Conservation (phyloP, 805 yeast species). For the Wickerhamiella azyma region DNA sequence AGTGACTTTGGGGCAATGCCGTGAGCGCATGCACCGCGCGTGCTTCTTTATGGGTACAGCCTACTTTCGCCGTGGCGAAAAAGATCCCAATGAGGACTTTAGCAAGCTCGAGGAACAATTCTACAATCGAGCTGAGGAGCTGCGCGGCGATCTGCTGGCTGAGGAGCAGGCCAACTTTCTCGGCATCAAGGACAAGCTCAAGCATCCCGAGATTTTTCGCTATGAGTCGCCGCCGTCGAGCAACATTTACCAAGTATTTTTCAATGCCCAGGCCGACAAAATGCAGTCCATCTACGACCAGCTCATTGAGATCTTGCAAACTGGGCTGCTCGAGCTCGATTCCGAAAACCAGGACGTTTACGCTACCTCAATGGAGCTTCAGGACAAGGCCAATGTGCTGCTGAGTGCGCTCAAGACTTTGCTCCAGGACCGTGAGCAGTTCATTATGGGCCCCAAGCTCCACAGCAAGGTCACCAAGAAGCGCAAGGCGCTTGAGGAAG, state of each 20-base stretch:
- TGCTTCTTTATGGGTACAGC: slow-evolving; percentile 45
- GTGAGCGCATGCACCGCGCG: slow-evolving; percentile 45
- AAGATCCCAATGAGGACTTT: slow-evolving; percentile 11
- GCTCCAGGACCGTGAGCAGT: slow-evolving; percentile 30
- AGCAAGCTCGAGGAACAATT: slow-evolving; percentile 22
- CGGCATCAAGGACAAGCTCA: slow-evolving; percentile 8
- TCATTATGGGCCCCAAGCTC: slow-evolving; percentile 26
- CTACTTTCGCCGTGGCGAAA: slow-evolving; percentile 25
- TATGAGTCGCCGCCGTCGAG: no score
- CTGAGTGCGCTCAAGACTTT: slow-evolving; percentile 25
- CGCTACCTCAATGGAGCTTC: slow-evolving; percentile 55
- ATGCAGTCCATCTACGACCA: slow-evolving; percentile 9
- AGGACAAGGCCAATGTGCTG: slow-evolving; percentile 41
- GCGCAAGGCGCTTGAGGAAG: neutral
- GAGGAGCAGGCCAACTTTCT: slow-evolving; percentile 26
- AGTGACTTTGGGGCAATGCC: neutral
- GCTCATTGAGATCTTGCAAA: slow-evolving; percentile 9
- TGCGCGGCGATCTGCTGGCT: slow-evolving; percentile 41
- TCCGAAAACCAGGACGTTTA: slow-evolving; percentile 58
- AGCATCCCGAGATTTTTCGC: slow-evolving; percentile 4
- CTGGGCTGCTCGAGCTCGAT: slow-evolving; percentile 15
- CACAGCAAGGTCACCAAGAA: neutral
- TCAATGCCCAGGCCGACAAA: slow-evolving; percentile 11
- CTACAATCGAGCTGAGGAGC: slow-evolving; percentile 47
- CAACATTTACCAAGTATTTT: slow-evolving; percentile 8